Evolutionary conservation across 2,329 filamentous ascomycete species (phyloP), one percentile per base, ranked within the genome.

Genomic region (Thermoascus crustaceus): DNA sequence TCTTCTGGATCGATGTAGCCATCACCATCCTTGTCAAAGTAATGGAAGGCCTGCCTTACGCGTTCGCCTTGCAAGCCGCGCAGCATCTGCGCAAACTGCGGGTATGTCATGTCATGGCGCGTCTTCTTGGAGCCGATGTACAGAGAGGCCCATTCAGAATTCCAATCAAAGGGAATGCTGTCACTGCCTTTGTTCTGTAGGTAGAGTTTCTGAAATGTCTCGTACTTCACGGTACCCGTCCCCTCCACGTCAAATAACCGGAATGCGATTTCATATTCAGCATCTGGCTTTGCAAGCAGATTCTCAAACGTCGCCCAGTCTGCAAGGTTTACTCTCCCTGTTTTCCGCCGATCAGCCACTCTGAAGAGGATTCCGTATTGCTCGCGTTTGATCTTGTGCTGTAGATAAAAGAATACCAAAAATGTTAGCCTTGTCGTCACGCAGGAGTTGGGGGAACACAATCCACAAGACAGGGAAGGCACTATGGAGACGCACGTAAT

Each of bases 241-340:
- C 84, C 77, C 34, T 89, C 80, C 50, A 85, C 74, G 57, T 96
- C 89, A 64, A 98, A 98, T 37, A 98, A 75, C 52, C 91, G 85
- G 68, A 96, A 98, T 10, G 91, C 89, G 52, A 98, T 94, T 64
- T 96, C 88, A 67, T 98, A 98, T 68, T 98, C 91, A 60, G 91
- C 91, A 57, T 96, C 91, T 43, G 91, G 84, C 67, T 95, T 96
- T 49, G 75, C 73, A 40, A 98, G 79, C 44, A 98, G 76, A 68
- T 94, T 93, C 67, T 95, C 85, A 64, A 96, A 98, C 45, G 83
- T 82, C 30, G 76, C 79, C 87, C 89, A 98, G 67, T 98, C 91
- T 41, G 78, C 71, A 36, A 96, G 68, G 49, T 69, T 83, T 49
- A 98, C 72, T 50, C 75, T 80, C 44, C 88, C 88, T 29, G 70